A percentile compares a stretch with the other conserved stretches of the same genome.
Conservation (phyloP, 2,329 filamentous ascomycete species). For the Xylaria sp. region DNA sequence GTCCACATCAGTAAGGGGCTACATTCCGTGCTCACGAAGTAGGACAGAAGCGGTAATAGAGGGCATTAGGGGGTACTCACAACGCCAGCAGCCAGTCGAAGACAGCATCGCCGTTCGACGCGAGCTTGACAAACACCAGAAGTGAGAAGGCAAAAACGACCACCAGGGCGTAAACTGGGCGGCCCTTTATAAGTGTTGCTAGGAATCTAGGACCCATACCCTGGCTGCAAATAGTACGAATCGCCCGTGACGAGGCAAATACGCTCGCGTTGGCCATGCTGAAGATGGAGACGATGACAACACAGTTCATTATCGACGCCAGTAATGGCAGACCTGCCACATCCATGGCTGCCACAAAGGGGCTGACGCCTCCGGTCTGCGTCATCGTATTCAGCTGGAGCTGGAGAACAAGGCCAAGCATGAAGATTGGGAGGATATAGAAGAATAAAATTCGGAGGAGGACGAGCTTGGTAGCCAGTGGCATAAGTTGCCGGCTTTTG, state of each 20-base stretch:
- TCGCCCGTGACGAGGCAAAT: constrained; percentile 42
- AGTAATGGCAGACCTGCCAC: constrained; percentile 34
- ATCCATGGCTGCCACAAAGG: constrained; percentile 35
- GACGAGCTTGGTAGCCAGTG: constrained; percentile 44
- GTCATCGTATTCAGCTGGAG: constrained; percentile 9
- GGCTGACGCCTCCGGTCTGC: constrained; percentile 25
- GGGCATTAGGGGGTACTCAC: too few species aligned
- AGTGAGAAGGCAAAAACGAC: constrained; percentile 45
- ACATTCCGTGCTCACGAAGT: too few species aligned
- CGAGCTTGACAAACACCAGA: constrained; percentile 48
- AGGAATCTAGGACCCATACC: constrained; percentile 40
- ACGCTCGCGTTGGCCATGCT: constrained; percentile 47
- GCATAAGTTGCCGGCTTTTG: constrained; percentile 42
- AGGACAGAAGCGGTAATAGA: too few species aligned
- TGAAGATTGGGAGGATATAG: constrained; percentile 43
- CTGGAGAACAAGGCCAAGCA: constrained; percentile 40
- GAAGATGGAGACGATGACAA: constrained; percentile 41
- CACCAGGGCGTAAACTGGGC: constrained; percentile 46
- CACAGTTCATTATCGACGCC: constrained; percentile 39
- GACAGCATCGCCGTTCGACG: constrained; percentile 40
- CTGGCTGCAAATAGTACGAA: constrained; percentile 40
- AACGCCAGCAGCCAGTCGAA: constrained; percentile 52
- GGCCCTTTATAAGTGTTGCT: constrained; percentile 38
- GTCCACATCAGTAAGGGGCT: too few species aligned
- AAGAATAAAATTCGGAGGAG: constrained; percentile 43